Evolutionary conservation across 2,329 filamentous ascomycete species (phyloP).

Genomic region (Alternaria burnsii): DNA sequence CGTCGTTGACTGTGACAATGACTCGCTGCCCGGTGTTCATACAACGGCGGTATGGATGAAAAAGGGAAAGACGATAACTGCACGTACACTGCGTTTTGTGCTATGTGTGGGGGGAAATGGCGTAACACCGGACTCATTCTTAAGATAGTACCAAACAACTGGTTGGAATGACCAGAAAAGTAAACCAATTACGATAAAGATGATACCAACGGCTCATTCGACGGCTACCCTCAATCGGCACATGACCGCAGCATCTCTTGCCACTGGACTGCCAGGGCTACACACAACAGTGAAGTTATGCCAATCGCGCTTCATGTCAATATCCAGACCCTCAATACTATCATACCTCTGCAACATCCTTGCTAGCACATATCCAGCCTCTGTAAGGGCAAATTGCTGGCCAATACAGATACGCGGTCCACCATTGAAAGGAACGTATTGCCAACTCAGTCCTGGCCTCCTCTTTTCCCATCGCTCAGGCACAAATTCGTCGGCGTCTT

Average conservation of each 20-base stretch:
- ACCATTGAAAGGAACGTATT: conserved; percentile 37
- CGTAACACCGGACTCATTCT: not conserved
- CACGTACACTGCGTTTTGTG: not conserved
- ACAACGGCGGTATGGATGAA: not conserved
- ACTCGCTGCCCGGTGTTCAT: not conserved
- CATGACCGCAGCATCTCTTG: conserved; percentile 5
- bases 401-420: conserved; percentile 35
- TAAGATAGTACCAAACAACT: not conserved
- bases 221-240: conserved; percentile 10
- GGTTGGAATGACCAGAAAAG: not conserved
- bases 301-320: conserved; percentile 10
- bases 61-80: not conserved
- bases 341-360: conserved; percentile 8
- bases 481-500: conserved; percentile 31
- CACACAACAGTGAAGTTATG: conserved; percentile 16
- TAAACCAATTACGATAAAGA: not conserved
- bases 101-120: not conserved
- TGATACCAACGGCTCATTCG: not conserved
- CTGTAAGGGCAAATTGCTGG: conserved; percentile 31
- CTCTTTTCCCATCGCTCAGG: conserved; percentile 35
- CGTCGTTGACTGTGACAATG: not conserved
- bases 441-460: conserved; percentile 18
- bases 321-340: conserved; percentile 6
- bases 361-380: conserved; percentile 22
- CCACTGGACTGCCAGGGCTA: conserved; percentile 7